Evolutionary conservation across 306 rosid species (phyloP), one percentile per base, ranked within the genome.

Genomic region (Gastrolobium bilobum): DNA sequence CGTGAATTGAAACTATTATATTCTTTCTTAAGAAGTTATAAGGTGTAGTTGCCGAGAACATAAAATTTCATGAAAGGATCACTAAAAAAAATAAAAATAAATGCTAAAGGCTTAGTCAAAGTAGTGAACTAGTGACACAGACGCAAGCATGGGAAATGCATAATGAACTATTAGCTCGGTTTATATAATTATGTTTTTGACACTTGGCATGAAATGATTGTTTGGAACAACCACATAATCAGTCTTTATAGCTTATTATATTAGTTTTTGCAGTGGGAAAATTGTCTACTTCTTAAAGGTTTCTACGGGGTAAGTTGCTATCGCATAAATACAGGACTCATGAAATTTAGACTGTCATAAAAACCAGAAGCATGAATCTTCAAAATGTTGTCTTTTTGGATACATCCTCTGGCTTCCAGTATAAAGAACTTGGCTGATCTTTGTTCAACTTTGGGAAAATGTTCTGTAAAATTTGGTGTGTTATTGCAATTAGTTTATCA

Each of bases 201-300:
- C 76, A 38, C 69, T 56, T 57, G 67, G 44, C 30, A 33, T 56
- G 61, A 40, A 11, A 11, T 68, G 69, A 65, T 34, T 73, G 29
- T 63, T 73, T 54, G 48, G 53, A 42, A 50, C 35, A 50, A 54
- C 60, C n/a, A 9, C 13, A 3, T 4, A 35, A 34, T 64, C 59
- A 10, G 29, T 50, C 59, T 68, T 56, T 53, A 30, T 61, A 60
- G 47, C 61, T 46, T 61, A 39, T 51, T 60, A 39, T 71, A 53
- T 15, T 59, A 47, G 63, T 38, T 40, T 68, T 52, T 79, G 60
- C 13, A 60, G 8, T 60, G 30, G 14, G 44, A 47, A 20, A 42
- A 70, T 4, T 60, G 48, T 37, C 46, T 60, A 31, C 11, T 35
- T 59, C 14, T 29, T 79, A 29, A 59, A 48, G 83, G 66, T 46